Percentiles rank a stretch among this genome's conserved stretches.
These are phyloP conservation scores for Copromyces sp. DNA, from an alignment of 495 filamentous ascomycete species.

Conservation along the genomic window DNA sequence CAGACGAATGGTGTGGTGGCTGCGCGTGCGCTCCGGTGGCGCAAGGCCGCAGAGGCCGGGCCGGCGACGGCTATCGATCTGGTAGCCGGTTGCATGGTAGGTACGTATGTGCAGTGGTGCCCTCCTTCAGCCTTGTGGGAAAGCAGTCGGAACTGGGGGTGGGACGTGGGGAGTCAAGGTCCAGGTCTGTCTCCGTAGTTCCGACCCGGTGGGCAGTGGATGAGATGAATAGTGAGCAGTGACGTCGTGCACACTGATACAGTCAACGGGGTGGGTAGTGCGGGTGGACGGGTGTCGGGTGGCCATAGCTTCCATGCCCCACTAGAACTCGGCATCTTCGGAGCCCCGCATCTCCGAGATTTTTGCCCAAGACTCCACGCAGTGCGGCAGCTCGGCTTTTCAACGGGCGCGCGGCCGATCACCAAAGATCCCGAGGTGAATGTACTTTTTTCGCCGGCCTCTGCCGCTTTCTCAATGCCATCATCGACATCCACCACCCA, in stretches of 20 bases:
- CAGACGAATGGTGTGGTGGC: neutral
- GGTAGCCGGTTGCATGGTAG: slow-evolving; percentile 1
- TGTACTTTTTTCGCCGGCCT: neutral
- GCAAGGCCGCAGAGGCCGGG: neutral
- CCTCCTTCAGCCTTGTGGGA: neutral
- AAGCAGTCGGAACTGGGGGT: neutral
- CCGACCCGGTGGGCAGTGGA: neutral
- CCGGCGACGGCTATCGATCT: neutral
- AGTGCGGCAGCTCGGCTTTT: neutral
- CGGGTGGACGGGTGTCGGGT: neutral
- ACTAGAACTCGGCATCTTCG: neutral
- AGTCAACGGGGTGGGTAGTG: too few species aligned
- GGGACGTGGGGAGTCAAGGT: neutral
- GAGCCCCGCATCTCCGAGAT: neutral
- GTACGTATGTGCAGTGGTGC: neutral
- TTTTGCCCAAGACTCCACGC: neutral
- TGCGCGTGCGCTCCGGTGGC: neutral
- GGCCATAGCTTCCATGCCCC: neutral
- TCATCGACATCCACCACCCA: neutral
- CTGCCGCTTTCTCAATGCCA: neutral
- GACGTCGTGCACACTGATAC: neutral
- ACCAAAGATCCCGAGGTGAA: neutral
- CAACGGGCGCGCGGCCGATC: neutral
- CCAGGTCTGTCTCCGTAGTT: neutral
- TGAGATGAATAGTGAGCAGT: neutral